Evolutionary conservation across 202 grass and related monocot genomes (phyloP).

Genomic region (Zizania palustris): DNA sequence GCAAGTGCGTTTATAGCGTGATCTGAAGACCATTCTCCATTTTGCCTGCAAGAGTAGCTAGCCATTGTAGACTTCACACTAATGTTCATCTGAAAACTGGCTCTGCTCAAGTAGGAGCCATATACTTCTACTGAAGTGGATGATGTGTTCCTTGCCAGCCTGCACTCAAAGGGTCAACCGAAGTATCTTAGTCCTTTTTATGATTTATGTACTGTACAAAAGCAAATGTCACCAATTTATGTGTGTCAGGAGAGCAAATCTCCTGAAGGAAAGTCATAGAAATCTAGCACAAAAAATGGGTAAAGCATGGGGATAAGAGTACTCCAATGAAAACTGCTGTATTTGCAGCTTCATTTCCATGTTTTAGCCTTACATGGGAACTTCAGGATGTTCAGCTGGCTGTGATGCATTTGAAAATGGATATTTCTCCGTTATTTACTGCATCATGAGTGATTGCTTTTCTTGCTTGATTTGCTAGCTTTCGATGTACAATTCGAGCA

Average conservation of each 20-base stretch:
- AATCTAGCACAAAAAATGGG: not conserved
- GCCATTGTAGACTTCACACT: not conserved
- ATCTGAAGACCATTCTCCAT: not conserved
- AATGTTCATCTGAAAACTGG: not conserved
- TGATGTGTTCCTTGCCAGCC: not conserved
- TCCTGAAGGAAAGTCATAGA: not conserved
- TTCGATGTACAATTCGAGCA: slow-evolving; percentile 76
- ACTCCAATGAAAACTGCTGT: not conserved
- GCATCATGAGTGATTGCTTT: slow-evolving; percentile 30
- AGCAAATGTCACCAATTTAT: too few species aligned
- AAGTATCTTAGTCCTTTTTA: not conserved
- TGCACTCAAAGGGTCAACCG: slow-evolving; percentile 16
- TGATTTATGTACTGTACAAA: not conserved
- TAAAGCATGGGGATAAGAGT: not conserved
- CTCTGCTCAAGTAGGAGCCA: not conserved
- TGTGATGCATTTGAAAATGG: not conserved
- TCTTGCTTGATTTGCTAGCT: slow-evolving; percentile 60
- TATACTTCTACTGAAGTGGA: not conserved
- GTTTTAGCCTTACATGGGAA: slow-evolving; percentile 9
- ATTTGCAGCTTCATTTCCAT: not conserved
- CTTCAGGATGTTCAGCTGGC: not conserved
- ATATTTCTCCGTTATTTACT: not conserved
- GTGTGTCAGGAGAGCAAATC: too few species aligned
- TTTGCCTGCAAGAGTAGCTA: not conserved
- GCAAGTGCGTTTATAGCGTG: not conserved